Percentiles rank a stretch among this genome's conserved stretches.
Evolutionary conservation across 345 rosid species (phyloP).

Genomic region (Balakata baccata): DNA sequence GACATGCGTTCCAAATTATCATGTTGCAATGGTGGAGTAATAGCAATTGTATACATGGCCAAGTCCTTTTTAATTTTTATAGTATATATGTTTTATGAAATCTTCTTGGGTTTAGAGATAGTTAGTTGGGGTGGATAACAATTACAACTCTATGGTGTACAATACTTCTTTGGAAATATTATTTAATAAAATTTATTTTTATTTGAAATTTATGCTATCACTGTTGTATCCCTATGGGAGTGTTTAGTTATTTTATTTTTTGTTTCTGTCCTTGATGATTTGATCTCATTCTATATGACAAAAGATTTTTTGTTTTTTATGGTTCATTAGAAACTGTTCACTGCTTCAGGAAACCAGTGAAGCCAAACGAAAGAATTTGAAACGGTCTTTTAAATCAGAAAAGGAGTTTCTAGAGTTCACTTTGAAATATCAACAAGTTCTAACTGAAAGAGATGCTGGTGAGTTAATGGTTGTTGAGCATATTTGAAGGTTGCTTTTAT

Average conservation of each 20-base stretch:
- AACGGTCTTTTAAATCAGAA: constrained; percentile 64
- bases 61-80: background rate
- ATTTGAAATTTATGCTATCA: background rate
- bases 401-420: constrained; percentile 80
- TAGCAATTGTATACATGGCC: background rate
- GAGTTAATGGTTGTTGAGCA: constrained; percentile 20
- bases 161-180: background rate
- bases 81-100: background rate
- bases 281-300: background rate
- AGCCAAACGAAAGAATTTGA: constrained; percentile 62
- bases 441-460: constrained; percentile 85
- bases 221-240: background rate
- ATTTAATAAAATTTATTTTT: background rate
- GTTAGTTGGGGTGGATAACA: background rate
- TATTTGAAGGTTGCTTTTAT: background rate
- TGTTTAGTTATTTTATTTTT: background rate
- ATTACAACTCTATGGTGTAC: background rate
- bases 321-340: constrained; percentile 11
- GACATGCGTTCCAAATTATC: background rate
- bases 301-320: background rate
- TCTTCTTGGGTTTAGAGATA: background rate
- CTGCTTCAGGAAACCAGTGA: constrained; percentile 59
- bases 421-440: constrained; percentile 85
- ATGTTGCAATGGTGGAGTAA: background rate
- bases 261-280: background rate